Percentiles rank a stretch among this genome's conserved stretches.
These are phyloP conservation scores for Simplicillium aogashimaense DNA, from an alignment of 2,329 filamentous ascomycete species.

Conservation along the genomic window DNA sequence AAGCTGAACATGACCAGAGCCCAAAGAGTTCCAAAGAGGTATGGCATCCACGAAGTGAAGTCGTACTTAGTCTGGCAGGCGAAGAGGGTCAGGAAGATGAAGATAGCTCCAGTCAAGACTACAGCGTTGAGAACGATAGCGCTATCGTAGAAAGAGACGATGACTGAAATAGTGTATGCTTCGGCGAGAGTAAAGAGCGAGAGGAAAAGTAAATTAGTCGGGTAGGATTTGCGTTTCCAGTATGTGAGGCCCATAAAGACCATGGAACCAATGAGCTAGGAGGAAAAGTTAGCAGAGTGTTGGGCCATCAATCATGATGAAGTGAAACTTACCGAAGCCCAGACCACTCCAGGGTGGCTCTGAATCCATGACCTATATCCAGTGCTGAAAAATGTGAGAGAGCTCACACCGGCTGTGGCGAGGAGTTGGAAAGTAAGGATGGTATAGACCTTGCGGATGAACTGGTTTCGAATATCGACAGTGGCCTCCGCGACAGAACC, in stretches of 20 bases:
- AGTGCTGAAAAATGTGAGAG: slow-evolving; percentile 74
- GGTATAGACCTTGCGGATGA: slow-evolving; percentile 93
- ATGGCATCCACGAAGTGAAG: slow-evolving; percentile 95
- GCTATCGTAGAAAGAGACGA: slow-evolving; percentile 82
- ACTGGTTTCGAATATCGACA: slow-evolving; percentile 92
- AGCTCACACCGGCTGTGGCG: slow-evolving; percentile 69
- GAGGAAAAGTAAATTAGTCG: slow-evolving; percentile 89
- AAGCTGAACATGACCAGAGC: slow-evolving; percentile 86
- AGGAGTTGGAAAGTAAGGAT: slow-evolving; percentile 95
- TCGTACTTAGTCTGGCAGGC: slow-evolving; percentile 98
- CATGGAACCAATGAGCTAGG: slow-evolving; percentile 66
- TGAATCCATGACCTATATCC: slow-evolving; percentile 84
- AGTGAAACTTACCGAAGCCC: slow-evolving; percentile 53
- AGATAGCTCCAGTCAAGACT: slow-evolving; percentile 75
- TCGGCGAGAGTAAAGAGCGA: slow-evolving; percentile 82
- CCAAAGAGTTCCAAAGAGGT: slow-evolving; percentile 87
- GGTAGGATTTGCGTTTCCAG: slow-evolving; percentile 95
- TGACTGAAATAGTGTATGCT: slow-evolving; percentile 86
- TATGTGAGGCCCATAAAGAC: slow-evolving; percentile 79
- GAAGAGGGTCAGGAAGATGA: slow-evolving; percentile 72
- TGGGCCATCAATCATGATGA: not conserved
- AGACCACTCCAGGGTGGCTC: slow-evolving; percentile 72
- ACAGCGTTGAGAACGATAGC: slow-evolving; percentile 83
- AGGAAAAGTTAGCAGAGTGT: not conserved
- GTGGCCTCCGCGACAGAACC: slow-evolving; percentile 89